These are phyloP conservation scores for Capsicum baccatum DNA, from an alignment of 257 asterid species.

Conservation along the genomic window DNA sequence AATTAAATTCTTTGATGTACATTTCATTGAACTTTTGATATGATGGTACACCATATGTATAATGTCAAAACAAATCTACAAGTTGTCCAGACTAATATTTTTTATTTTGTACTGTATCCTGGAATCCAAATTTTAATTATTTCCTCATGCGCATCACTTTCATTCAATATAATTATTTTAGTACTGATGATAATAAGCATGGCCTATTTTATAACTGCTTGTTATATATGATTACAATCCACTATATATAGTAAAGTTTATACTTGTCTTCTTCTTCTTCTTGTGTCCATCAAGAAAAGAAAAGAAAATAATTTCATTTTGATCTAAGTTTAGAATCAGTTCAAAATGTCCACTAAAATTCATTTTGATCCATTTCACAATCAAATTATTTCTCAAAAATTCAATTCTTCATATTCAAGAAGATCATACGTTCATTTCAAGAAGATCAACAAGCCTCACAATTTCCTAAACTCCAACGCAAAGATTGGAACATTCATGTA, in stretches of 20 bases:
- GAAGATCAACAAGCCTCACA: constrained; percentile 30
- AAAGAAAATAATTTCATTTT: not conserved
- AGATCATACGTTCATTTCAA: constrained; percentile 18
- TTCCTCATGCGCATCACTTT: not conserved
- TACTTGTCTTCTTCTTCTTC: not conserved
- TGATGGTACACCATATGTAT: not conserved
- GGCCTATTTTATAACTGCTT: not conserved
- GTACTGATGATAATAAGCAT: not conserved
- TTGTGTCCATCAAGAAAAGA: not conserved
- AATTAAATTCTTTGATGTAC: not conserved
- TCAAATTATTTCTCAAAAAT: not conserved
- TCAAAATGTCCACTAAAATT: constrained; percentile 38
- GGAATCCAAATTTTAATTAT: not conserved
- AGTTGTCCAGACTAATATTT: not conserved
- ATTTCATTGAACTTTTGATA: not conserved
- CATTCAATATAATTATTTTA: not conserved
- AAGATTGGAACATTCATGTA: constrained; percentile 38
- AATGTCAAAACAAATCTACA: not conserved
- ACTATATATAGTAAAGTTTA: not conserved
- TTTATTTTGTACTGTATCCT: too few relatives aligned
- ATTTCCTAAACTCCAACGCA: constrained; percentile 30
- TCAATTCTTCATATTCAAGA: constrained; percentile 4
- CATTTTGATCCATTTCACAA: constrained; percentile 31
- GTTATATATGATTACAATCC: not conserved
- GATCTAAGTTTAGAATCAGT: not conserved